Percentiles rank a stretch among this genome's conserved stretches.
Conservation (phyloP, 768 basidiomycete genomes). For the Suillus spraguei region DNA sequence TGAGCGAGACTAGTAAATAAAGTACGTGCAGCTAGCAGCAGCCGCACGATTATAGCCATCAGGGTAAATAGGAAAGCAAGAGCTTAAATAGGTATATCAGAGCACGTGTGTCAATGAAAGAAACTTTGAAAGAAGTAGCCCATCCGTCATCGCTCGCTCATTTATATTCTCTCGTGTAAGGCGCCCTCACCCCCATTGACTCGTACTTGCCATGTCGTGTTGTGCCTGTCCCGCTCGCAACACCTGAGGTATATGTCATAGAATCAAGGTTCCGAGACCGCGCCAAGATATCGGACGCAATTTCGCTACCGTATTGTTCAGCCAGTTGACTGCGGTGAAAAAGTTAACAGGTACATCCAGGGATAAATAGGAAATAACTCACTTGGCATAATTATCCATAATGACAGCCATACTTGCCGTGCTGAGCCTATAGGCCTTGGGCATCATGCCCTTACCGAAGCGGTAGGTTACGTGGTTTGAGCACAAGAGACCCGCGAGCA, state of each 20-base stretch:
- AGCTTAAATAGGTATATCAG: neutral
- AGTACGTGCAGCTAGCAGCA: neutral
- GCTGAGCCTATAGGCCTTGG: slow-evolving; percentile 74
- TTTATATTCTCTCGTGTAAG: neutral
- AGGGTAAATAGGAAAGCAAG: neutral
- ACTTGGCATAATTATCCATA: slow-evolving; percentile 86
- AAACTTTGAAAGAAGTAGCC: neutral
- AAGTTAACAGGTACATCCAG: neutral
- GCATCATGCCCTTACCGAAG: slow-evolving; percentile 68
- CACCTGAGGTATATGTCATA: slow-evolving; percentile 20
- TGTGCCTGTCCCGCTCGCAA: neutral
- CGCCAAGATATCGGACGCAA: slow-evolving; percentile 59
- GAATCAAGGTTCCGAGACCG: slow-evolving; percentile 52
- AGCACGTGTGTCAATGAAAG: neutral
- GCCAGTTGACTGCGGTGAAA: slow-evolving; percentile 59
- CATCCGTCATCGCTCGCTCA: neutral
- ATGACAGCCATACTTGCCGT: slow-evolving; percentile 77
- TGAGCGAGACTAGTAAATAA: neutral
- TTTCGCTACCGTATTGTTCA: slow-evolving; percentile 68
- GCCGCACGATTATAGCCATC: slow-evolving; percentile 12
- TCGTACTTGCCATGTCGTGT: slow-evolving; percentile 25
- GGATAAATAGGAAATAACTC: slow-evolving; percentile 21
- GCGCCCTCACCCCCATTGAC: neutral
- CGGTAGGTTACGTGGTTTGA: slow-evolving; percentile 86
- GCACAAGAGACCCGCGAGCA: slow-evolving; percentile 66